Evolutionary conservation across 768 basidiomycete species (phyloP).

Genomic region (Coprinopsis marcescibilis): DNA sequence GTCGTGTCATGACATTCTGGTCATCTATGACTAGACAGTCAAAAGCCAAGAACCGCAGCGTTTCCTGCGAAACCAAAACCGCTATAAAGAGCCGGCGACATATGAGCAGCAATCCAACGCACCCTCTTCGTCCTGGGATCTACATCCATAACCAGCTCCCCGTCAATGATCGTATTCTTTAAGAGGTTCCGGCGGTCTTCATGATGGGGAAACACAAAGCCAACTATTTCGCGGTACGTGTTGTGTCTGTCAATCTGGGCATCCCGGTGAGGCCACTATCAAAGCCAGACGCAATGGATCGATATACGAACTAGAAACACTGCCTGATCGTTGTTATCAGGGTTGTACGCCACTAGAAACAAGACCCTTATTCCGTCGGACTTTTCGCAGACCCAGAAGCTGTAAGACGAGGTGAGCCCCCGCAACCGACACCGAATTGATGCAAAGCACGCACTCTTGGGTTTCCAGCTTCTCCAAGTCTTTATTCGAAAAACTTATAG

Average conservation of each 20-base stretch:
- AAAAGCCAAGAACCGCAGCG: conserved; percentile 78
- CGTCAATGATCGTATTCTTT: conserved; percentile 81
- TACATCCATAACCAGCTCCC: conserved; percentile 88
- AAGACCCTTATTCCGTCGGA: conserved; percentile 93
- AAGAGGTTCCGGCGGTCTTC: conserved; percentile 64
- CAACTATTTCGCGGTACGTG: conserved; percentile 64
- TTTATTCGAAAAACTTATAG: conserved; percentile 75
- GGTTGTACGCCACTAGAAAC: conserved; percentile 67
- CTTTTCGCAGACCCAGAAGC: conserved; percentile 99
- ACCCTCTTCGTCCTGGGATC: conserved; percentile 73
- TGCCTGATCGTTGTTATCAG: conserved; percentile 42
- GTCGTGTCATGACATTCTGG: conserved; percentile 79
- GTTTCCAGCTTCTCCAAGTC: conserved; percentile 74
- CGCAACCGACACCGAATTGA: conserved; percentile 1
- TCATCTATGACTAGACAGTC: conserved; percentile 87
- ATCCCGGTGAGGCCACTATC: background rate
- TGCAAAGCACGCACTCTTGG: conserved; percentile 59
- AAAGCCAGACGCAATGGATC: background rate
- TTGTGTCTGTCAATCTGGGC: conserved; percentile 93
- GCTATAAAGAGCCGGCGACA: conserved; percentile 1
- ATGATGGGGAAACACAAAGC: conserved; percentile 87
- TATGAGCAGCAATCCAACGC: conserved; percentile 19
- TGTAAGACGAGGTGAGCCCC: too few species aligned
- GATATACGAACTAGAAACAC: conserved; percentile 74
- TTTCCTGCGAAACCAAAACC: conserved; percentile 48